Evolutionary conservation across 495 filamentous ascomycete genomes (phyloP), one percentile per base, ranked within the genome.

Genomic region (Cryomyces minteri): DNA sequence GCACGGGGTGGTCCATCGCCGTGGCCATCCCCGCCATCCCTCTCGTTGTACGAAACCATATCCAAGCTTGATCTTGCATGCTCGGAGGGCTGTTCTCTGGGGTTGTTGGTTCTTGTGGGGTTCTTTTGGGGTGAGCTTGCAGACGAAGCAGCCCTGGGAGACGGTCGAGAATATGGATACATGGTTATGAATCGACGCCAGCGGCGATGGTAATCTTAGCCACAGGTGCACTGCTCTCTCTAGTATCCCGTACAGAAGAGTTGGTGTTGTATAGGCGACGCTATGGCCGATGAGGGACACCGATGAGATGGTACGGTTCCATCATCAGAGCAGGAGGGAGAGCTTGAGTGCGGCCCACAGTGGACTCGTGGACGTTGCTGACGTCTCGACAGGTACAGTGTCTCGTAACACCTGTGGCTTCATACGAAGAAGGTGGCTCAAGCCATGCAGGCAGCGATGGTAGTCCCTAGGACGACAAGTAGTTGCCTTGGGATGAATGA

Each of bases 131-230:
- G 69, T 36, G 80, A 76, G 53, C 71, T 72, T 48, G 76, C 76
- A 47, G 81, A 74, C 49, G 79, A 78, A 44, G 77, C 63, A 44
- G 73, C 69, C 51, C 72, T 67, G 14, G 73, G 73, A 49, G 80
- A 73, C 43, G 78, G 74, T 54, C 84, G 76, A 51, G 82, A 78
- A 64, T 82, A 78, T 65, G 88, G 84, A 74, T 90, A 84, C 84
- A 92, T 92, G 41, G 46, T 55, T 25, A 25, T 25, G 18, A 25
- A 25, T 25, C 18, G 2, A 25, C 18, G 18, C 18, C 18, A 25
- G 18, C 18, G 18, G 18, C 18, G 18, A 25, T 25, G 2, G 44
- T 40, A 38, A 3, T 9, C 9, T 14, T 9, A 10, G 9, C 9
- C 12, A 10, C 34, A 38, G 12, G 34, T 10, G 34, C 9, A 14